Evolutionary conservation across 176 grass and related monocot genomes (phyloP).

Genomic region (Triticum turgidum): DNA sequence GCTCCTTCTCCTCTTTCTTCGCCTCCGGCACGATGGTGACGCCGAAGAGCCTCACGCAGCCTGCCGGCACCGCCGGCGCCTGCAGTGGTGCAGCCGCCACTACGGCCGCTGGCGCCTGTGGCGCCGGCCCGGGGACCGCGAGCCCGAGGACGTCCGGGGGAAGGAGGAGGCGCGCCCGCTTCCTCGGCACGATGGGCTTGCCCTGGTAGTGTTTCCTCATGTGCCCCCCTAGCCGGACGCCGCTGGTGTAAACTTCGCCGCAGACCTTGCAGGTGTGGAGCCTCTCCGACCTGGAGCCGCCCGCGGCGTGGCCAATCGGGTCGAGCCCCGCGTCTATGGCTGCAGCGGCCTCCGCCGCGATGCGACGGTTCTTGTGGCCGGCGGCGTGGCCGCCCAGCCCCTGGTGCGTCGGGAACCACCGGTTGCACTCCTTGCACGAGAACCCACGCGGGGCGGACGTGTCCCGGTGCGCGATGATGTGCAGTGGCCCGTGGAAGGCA

Average conservation of each 20-base stretch:
- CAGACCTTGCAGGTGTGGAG: slow-evolving; percentile 14
- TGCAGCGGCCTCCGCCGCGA: neutral
- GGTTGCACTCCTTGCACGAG: slow-evolving; percentile 22
- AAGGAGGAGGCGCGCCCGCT: neutral
- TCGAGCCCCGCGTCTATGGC: neutral
- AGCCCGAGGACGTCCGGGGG: no score
- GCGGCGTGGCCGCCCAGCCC: slow-evolving; percentile 42
- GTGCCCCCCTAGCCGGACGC: slow-evolving; percentile 43
- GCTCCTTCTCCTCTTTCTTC: neutral
- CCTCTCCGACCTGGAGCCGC: neutral
- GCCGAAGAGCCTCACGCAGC: neutral
- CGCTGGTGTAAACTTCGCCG: neutral
- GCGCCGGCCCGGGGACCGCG: no score
- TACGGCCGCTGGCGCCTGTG: no score
- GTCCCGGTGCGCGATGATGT: neutral
- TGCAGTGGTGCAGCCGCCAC: no score
- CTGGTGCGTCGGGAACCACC: slow-evolving; percentile 25
- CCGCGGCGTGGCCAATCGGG: neutral
- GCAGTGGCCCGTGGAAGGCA: neutral
- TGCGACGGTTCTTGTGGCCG: slow-evolving; percentile 39
- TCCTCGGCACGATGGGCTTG: slow-evolving; percentile 14
- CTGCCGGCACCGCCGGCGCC: no score
- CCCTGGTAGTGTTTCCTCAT: slow-evolving; percentile 36
- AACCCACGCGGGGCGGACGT: neutral
- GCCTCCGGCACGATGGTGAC: neutral